Base-by-base conservation (phyloP, 1,139 yeast genomes). In the Sugiyamaella neomexicana region DNA sequence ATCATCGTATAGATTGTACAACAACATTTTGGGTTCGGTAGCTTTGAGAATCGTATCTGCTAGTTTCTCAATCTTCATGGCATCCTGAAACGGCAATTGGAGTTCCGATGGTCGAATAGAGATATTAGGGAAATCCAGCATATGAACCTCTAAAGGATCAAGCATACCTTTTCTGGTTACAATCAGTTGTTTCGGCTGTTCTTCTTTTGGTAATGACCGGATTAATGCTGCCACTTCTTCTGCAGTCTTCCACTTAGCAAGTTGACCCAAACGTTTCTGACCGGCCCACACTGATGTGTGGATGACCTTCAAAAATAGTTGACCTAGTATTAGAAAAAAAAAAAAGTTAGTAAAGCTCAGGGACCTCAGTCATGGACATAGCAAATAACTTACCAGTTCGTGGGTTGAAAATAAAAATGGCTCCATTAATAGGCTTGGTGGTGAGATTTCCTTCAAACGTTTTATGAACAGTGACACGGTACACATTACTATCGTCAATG, bases 251-350 rank as follows among this genome's bases (percentile, higher is more conserved):
- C 99, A 95, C 68, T 93, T 93, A 0, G 98, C 95, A 59, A 95
- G 75, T 68, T 93, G 98, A 29, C 96, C 89, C 61, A 93, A 77
- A 64, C 98, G 86, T 66, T 90, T 91, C 69, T 95, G 98, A 13
- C 99, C 99, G 1, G 97, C 86, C 96, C 97, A 95, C 1, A 90
- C 96, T 6, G 96, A 87, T 0, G 96, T 89, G 66, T 93, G 99
- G 58, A 95, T 89, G 52, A 93, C 81, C 66, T 89, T 90, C 71
- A 93, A 76, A 68, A 87, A 90, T 43, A 93, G 72, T 67, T 91
- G 97, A 32, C 98, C 54, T 20, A 20, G 25, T 20, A 20, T 51
- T n/a, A n/a, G n/a, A n/a, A n/a, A n/a, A n/a, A n/a, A n/a, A 10
- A 20, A 29, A 37, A 27, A 36, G 46, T 50, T 45, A 44, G 50